phyloP scores from a whole-genome alignment of 164 flowering plant genomes.

The Tetracentron sinense region DNA sequence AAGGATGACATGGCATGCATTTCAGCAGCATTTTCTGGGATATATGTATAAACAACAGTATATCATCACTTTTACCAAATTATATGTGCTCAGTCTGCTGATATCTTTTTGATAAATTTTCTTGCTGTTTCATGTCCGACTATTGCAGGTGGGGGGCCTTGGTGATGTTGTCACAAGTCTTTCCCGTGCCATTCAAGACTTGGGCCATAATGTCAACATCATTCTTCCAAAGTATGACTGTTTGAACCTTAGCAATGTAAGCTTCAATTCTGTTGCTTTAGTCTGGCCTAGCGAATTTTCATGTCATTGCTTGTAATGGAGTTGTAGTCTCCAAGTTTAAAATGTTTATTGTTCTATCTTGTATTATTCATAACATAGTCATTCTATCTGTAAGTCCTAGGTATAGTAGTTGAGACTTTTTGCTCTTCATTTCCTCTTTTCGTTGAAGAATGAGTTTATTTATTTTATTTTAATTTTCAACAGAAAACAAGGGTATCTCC shows the following conservation, averaged over 20 bases:
- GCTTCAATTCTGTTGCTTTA: slow-evolving; percentile 26
- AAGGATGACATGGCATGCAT: slow-evolving; percentile 6
- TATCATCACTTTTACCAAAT: slow-evolving; percentile 22
- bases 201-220: slow-evolving; percentile 86
- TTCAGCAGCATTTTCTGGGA: background rate
- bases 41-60: too few species aligned
- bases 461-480: too few species aligned
- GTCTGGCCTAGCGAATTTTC: background rate
- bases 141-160: slow-evolving; percentile 92
- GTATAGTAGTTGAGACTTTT: too few species aligned
- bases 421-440: too few species aligned
- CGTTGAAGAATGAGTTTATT: too few species aligned
- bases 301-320: background rate
- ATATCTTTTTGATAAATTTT: slow-evolving; percentile 12
- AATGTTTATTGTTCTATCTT: background rate
- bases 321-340: background rate
- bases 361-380: background rate
- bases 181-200: slow-evolving; percentile 93
- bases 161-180: slow-evolving; percentile 99
- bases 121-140: slow-evolving; percentile 8
- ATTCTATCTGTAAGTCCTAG: too few species aligned
- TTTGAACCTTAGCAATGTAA: slow-evolving; percentile 77
- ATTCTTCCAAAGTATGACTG: slow-evolving; percentile 98
- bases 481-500: too few species aligned
- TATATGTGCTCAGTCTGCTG: background rate